A percentile compares a stretch with the other conserved stretches of the same genome.
Evolutionary conservation across 345 rosid species (phyloP).

Genomic region (Gynandropsis gynandra): DNA sequence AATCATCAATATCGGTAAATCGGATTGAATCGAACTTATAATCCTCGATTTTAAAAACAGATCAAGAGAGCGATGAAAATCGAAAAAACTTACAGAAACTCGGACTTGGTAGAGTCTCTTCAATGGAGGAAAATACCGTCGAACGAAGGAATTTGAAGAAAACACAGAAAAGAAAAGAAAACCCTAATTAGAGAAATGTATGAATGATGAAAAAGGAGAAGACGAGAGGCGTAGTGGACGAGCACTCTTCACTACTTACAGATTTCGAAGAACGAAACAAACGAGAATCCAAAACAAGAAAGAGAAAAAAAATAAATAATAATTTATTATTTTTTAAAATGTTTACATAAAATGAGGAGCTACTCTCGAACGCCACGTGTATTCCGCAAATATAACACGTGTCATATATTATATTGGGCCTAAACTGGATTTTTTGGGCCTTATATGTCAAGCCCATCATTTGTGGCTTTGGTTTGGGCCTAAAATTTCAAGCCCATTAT

Average conservation of each 20-base stretch:
- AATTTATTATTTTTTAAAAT: no score
- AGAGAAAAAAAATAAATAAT: background rate
- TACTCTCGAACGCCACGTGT: slow-evolving; percentile 5
- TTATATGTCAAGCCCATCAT: no score
- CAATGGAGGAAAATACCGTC: background rate
- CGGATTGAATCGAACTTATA: slow-evolving; percentile 1
- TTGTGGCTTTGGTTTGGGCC: no score
- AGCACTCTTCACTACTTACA: slow-evolving; percentile 20
- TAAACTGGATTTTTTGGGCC: no score
- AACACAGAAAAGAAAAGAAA: background rate
- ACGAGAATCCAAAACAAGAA: no score
- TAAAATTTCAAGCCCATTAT: no score
- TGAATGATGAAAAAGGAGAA: slow-evolving; percentile 7
- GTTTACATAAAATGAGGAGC: no score
- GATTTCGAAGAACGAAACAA: slow-evolving; percentile 12
- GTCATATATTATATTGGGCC: slow-evolving; percentile 8
- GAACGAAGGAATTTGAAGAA: background rate
- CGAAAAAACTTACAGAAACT: slow-evolving; percentile 13
- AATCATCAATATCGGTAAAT: background rate
- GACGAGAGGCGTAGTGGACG: slow-evolving; percentile 17
- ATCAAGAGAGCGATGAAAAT: slow-evolving; percentile 5
- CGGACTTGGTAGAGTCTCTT: background rate
- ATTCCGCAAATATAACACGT: slow-evolving; percentile 15
- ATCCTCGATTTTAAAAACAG: slow-evolving; percentile 10
- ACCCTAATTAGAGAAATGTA: slow-evolving; percentile 1